phyloP scores from a whole-genome alignment of 352 stramenopile genomes.

The Stramenopiles sp. region DNA sequence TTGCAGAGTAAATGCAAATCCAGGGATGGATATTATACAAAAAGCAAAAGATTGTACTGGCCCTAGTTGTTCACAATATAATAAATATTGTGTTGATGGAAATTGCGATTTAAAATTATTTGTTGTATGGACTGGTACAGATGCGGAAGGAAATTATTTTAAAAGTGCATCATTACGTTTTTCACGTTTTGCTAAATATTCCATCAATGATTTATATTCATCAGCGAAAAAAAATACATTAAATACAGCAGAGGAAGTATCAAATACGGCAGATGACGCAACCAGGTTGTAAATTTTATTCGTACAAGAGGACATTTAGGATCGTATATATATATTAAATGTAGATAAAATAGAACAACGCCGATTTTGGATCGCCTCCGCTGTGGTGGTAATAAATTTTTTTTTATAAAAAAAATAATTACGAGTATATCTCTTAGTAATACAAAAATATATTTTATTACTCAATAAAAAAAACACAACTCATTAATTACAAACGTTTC shows the following conservation, averaged over 20 bases:
- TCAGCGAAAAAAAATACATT: slow-evolving; percentile 2
- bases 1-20: background rate
- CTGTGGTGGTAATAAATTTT: too few species aligned
- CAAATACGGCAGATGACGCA: background rate
- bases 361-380: too few species aligned
- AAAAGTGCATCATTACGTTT: slow-evolving; percentile 17
- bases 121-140: slow-evolving; percentile 22
- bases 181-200: slow-evolving; percentile 18
- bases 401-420: too few species aligned
- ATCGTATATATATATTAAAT: too few species aligned
- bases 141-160: slow-evolving; percentile 20
- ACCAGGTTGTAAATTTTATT: slow-evolving; percentile 8
- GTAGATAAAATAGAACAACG: too few species aligned
- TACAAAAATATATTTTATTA: too few species aligned
- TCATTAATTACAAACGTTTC: too few species aligned
- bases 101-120: slow-evolving; percentile 22
- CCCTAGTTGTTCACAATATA: slow-evolving; percentile 2
- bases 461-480: too few species aligned
- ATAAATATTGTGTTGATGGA: background rate
- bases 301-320: too few species aligned
- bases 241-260: background rate
- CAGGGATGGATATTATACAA: background rate
- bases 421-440: too few species aligned
- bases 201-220: background rate
- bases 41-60: slow-evolving; percentile 9